phyloP scores from a whole-genome alignment of 2,329 filamentous ascomycete genomes.

The Rhinocladiella similis region DNA sequence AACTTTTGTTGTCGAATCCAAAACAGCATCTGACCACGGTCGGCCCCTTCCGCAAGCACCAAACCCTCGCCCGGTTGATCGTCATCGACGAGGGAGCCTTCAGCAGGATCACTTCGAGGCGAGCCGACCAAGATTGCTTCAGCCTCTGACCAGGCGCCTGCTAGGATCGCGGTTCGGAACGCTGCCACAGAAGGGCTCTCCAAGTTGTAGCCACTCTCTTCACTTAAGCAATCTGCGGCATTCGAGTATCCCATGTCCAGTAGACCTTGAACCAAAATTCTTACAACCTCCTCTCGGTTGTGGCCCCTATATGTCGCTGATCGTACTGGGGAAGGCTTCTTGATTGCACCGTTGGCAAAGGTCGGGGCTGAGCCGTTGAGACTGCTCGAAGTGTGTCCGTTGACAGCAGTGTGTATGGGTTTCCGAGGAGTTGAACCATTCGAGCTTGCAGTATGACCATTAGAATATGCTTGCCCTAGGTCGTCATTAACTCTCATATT shows the following conservation, averaged over 20 bases:
- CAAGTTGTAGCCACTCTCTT: constrained; percentile 82
- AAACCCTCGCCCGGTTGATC: constrained; percentile 52
- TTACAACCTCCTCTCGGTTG: constrained; percentile 86
- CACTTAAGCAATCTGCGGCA: constrained; percentile 72
- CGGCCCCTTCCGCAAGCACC: constrained; percentile 71
- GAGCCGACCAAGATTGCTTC: constrained; percentile 71
- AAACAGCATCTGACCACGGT: constrained; percentile 80
- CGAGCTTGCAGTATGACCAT: constrained; percentile 56
- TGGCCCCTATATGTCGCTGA: constrained; percentile 72
- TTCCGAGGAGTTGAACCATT: constrained; percentile 57
- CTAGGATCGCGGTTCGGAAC: constrained; percentile 77
- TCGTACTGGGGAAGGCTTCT: constrained; percentile 31
- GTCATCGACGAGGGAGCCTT: constrained; percentile 41
- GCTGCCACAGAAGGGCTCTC: constrained; percentile 84
- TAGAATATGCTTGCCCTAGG: constrained; percentile 48
- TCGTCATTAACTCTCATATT: constrained; percentile 66
- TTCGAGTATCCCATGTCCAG: constrained; percentile 81
- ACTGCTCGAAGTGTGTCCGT: constrained; percentile 53
- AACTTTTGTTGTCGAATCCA: constrained; percentile 92
- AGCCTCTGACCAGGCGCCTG: constrained; percentile 81
- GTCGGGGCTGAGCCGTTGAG: constrained; percentile 39
- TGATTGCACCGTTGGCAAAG: constrained; percentile 41
- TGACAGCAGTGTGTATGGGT: constrained; percentile 51
- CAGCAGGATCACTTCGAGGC: constrained; percentile 44
- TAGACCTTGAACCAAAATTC: constrained; percentile 87